These are phyloP conservation scores for Dendrobium nobile DNA, from an alignment of 106 monocot species.

Conservation along the genomic window DNA sequence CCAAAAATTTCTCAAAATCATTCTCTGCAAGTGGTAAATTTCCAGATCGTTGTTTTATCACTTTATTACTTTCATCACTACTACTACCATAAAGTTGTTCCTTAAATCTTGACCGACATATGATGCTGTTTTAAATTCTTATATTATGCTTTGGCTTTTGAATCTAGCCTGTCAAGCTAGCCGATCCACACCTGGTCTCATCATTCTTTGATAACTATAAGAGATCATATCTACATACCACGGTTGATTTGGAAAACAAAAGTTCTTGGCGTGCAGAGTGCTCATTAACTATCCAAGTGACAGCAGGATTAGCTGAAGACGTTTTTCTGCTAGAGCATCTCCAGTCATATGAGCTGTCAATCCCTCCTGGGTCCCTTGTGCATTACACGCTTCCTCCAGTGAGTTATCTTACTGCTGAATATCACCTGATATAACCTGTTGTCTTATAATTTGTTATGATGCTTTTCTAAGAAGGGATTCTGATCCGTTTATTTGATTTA, in stretches of 20 bases:
- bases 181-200: slow-evolving; percentile 87
- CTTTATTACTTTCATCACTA: background rate
- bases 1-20: background rate
- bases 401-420: slow-evolving; percentile 24
- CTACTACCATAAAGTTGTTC: background rate
- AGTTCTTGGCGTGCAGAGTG: slow-evolving; percentile 81
- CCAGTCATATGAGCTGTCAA: slow-evolving; percentile 42
- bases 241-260: slow-evolving; percentile 78
- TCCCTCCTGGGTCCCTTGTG: slow-evolving; percentile 45
- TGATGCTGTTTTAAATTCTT: background rate
- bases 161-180: slow-evolving; percentile 80
- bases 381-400: slow-evolving; percentile 81
- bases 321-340: slow-evolving; percentile 73
- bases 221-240: slow-evolving; percentile 79
- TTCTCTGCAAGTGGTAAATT: background rate
- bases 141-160: background rate
- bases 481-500: background rate
- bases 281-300: slow-evolving; percentile 69
- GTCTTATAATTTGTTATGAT: background rate
- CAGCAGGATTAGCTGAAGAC: slow-evolving; percentile 64
- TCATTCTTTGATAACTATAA: slow-evolving; percentile 81
- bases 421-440: background rate
- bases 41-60: too few species aligned
- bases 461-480: background rate
- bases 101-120: background rate